Percentiles rank a stretch among this genome's conserved stretches.
These are phyloP conservation scores for Potentilla sterilis DNA, from an alignment of 306 rosid species.

Conservation along the genomic window DNA sequence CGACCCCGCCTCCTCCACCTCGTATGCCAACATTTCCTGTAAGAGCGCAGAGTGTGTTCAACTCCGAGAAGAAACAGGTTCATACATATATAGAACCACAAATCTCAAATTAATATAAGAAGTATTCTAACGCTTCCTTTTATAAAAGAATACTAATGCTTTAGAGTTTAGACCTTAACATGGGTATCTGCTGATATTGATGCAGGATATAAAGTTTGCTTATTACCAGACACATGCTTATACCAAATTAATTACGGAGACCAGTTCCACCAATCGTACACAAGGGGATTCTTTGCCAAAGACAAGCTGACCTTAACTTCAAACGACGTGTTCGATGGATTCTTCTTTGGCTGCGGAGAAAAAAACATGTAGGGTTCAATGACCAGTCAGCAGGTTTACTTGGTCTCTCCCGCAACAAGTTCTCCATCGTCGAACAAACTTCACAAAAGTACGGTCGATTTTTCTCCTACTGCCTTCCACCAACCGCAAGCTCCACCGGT, in stretches of 20 bases:
- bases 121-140: no score
- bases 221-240: constrained; percentile 30
- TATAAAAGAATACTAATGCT: neutral
- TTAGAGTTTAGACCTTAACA: no score
- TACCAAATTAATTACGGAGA: constrained; percentile 54
- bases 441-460: constrained; percentile 36
- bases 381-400: constrained; percentile 52
- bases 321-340: constrained; percentile 23
- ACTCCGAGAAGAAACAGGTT: neutral
- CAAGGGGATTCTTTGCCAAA: constrained; percentile 48
- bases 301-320: constrained; percentile 41
- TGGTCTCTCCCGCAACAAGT: constrained; percentile 62
- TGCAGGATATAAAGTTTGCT: constrained; percentile 17
- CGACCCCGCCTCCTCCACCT: neutral
- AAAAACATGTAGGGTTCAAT: constrained; percentile 58
- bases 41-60: neutral
- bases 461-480: constrained; percentile 76
- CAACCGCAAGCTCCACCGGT: constrained; percentile 50
- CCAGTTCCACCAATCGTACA: constrained; percentile 25
- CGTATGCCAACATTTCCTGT: neutral
- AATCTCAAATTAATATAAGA: neutral
- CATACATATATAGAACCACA: neutral
- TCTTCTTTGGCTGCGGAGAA: constrained; percentile 75
- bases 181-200: neutral
- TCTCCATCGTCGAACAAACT: constrained; percentile 65